Evolutionary conservation across 2,329 filamentous ascomycete genomes (phyloP).

Genomic region (Emmonsiellopsis sp.): DNA sequence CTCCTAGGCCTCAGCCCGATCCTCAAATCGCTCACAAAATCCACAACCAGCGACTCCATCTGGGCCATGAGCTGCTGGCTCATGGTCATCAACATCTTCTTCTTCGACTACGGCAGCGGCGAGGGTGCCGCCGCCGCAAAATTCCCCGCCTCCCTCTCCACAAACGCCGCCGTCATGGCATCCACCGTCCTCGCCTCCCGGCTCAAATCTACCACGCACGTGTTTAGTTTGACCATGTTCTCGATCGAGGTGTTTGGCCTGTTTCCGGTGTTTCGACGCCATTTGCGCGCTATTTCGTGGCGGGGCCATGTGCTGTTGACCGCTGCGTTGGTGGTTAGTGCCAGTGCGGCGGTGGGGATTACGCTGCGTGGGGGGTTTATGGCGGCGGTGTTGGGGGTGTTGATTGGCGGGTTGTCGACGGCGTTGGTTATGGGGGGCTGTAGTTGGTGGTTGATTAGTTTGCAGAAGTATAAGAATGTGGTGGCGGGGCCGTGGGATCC

Average conservation of each 20-base stretch:
- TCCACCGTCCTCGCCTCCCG: constrained; percentile 87
- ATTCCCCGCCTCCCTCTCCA: constrained; percentile 62
- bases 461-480: constrained; percentile 99
- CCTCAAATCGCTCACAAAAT: constrained; percentile 88
- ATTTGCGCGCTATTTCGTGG: constrained; percentile 75
- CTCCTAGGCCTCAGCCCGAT: constrained; percentile 89
- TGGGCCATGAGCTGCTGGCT: constrained; percentile 96
- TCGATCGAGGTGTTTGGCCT: constrained; percentile 95
- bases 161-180: constrained; percentile 93
- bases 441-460: constrained; percentile 93
- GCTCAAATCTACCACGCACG: constrained; percentile 80
- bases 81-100: constrained; percentile 91
- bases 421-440: constrained; percentile 81
- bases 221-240: constrained; percentile 91
- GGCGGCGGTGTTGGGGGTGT: constrained; percentile 59
- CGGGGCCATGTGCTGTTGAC: constrained; percentile 71
- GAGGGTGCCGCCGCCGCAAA: constrained; percentile 35
- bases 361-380: constrained; percentile 46
- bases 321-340: constrained; percentile 64
- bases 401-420: constrained; percentile 66
- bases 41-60: constrained; percentile 87
- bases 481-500: constrained; percentile 98
- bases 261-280: constrained; percentile 93
- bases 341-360: constrained; percentile 66
- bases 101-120: constrained; percentile 83